Evolutionary conservation across 441 rosid genomes (phyloP).

Genomic region (Syzygium syzygioides): DNA sequence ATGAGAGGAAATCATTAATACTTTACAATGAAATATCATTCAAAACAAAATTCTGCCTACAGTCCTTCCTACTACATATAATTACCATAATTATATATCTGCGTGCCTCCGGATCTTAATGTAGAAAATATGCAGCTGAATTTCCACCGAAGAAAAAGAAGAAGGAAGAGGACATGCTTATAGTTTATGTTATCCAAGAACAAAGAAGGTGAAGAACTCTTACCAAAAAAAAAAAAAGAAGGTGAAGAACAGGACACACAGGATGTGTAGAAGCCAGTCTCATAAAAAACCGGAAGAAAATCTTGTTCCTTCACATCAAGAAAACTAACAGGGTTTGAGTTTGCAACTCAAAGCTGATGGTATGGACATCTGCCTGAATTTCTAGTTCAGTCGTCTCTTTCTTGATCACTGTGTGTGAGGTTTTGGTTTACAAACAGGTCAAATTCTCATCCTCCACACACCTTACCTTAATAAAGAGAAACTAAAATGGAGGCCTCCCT

Average conservation of each 20-base stretch:
- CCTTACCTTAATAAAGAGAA: neutral
- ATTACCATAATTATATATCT: neutral
- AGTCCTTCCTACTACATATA: neutral
- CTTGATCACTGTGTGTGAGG: neutral
- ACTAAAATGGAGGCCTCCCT: conserved; percentile 40
- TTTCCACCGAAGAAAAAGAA: neutral
- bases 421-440: neutral
- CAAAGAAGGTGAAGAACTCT: neutral
- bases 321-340: neutral
- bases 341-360: neutral
- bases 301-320: neutral
- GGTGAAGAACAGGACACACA: neutral
- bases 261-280: neutral
- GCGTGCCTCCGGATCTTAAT: neutral
- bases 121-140: neutral
- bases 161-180: neutral
- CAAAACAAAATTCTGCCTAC: neutral
- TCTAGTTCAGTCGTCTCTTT: neutral
- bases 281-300: neutral
- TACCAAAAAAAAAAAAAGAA: no score
- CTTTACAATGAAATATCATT: neutral
- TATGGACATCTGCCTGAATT: neutral
- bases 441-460: neutral
- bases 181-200: neutral
- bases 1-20: neutral